phyloP scores from a whole-genome alignment of 1,284 basidiomycete species.

The Sporisorium graminicola region DNA sequence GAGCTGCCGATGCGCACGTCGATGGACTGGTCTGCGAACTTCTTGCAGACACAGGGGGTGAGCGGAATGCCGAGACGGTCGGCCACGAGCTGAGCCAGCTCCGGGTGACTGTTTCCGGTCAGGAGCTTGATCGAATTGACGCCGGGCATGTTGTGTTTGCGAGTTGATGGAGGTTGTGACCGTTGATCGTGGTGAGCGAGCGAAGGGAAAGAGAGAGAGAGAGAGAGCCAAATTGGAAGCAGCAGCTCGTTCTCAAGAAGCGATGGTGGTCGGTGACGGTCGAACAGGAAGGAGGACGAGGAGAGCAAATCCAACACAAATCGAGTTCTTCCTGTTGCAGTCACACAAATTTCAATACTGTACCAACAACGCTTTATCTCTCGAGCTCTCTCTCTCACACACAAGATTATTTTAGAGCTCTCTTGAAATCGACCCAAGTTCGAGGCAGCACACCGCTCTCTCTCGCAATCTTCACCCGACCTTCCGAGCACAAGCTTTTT shows the following conservation, averaged over 20 bases:
- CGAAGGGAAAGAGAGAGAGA: too few species aligned
- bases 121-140: conserved; percentile 84
- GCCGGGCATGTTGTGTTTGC: conserved; percentile 56
- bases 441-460: background rate
- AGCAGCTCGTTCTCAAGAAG: background rate
- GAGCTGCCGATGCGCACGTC: conserved; percentile 79
- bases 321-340: conserved; percentile 14
- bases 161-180: too few species aligned
- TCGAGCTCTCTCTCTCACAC: too few species aligned
- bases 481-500: too few species aligned
- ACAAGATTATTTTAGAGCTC: conserved; percentile 6
- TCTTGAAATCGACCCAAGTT: background rate
- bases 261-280: conserved; percentile 33
- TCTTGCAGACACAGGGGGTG: conserved; percentile 90
- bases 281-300: conserved; percentile 11
- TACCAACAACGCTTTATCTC: background rate
- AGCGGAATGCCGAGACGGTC: conserved; percentile 91
- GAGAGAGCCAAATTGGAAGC: background rate
- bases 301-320: background rate
- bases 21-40: conserved; percentile 91
- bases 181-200: background rate
- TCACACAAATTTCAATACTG: conserved; percentile 3
- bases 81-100: conserved; percentile 92
- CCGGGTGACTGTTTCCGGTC: conserved; percentile 96
- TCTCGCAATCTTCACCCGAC: background rate